Evolutionary conservation across 768 basidiomycete genomes (phyloP).

Genomic region (Coprinopsis marcescibilis): DNA sequence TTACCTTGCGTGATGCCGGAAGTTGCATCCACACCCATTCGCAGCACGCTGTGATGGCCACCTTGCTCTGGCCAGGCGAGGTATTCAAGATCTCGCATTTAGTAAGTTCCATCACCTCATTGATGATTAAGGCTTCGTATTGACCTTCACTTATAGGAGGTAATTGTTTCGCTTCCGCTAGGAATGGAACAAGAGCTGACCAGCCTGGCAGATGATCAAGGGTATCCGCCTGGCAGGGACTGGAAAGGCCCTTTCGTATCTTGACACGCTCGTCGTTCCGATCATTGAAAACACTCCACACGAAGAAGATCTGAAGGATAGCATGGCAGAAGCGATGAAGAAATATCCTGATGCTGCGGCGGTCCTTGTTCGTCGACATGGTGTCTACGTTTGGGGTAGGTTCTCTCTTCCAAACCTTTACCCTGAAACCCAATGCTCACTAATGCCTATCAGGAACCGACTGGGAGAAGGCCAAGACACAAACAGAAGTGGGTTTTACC

Average conservation of each 20-base stretch:
- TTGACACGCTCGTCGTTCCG: constrained; percentile 79
- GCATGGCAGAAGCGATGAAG: constrained; percentile 82
- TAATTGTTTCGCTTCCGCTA: constrained; percentile 9
- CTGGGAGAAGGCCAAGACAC: constrained; percentile 89
- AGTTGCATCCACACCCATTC: constrained; percentile 92
- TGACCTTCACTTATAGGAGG: constrained; percentile 40
- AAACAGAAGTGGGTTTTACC: constrained; percentile 55
- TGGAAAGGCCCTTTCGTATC: constrained; percentile 72
- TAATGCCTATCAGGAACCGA: constrained; percentile 41
- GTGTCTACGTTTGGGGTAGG: constrained; percentile 85
- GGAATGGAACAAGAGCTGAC: neutral
- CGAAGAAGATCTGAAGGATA: constrained; percentile 84
- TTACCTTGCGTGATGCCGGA: constrained; percentile 69
- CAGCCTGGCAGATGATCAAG: constrained; percentile 73
- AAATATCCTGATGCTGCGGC: constrained; percentile 75
- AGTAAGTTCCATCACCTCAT: constrained; percentile 29
- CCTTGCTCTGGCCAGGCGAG: constrained; percentile 65
- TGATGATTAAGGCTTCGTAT: constrained; percentile 6
- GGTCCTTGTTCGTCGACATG: constrained; percentile 72
- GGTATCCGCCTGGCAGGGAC: constrained; percentile 74
- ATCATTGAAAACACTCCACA: constrained; percentile 91
- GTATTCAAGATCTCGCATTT: constrained; percentile 82
- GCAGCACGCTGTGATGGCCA: constrained; percentile 86
- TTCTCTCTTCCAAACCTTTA: neutral
- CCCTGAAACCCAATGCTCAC: no score